These are phyloP conservation scores for Pyricularia grisea DNA, from an alignment of 2,329 filamentous ascomycete genomes.

Conservation along the genomic window DNA sequence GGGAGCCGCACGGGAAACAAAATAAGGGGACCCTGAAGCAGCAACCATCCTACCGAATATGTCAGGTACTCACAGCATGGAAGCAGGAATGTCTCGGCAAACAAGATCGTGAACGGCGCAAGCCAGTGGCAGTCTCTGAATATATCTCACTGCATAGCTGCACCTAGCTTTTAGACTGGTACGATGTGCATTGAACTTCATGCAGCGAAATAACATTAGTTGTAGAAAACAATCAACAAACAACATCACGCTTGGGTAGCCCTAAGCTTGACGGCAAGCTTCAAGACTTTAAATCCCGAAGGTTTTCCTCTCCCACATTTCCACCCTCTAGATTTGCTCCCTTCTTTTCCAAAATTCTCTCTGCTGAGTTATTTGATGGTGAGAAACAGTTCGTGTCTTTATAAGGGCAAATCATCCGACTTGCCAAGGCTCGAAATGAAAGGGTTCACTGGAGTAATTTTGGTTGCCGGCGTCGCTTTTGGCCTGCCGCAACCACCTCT, in stretches of 20 bases:
- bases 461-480: not conserved
- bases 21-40: not conserved
- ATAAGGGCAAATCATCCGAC: not conserved
- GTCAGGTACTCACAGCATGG: not conserved
- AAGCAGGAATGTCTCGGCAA: not conserved
- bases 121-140: no score
- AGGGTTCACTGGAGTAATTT: not conserved
- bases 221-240: not conserved
- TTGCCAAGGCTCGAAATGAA: not conserved
- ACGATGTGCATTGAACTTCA: not conserved
- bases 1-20: no score
- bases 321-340: conserved; percentile 1
- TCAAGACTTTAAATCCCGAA: not conserved
- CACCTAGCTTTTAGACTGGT: not conserved
- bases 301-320: not conserved
- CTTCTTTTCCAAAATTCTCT: not conserved
- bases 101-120: no score
- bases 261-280: not conserved
- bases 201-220: not conserved
- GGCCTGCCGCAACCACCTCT: not conserved
- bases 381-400: no score
- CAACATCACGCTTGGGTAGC: not conserved
- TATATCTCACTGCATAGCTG: no score
- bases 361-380: no score
- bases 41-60: not conserved